Evolutionary conservation across 1,284 basidiomycete genomes (phyloP).

Genomic region (Papiliotrema terrestris): DNA sequence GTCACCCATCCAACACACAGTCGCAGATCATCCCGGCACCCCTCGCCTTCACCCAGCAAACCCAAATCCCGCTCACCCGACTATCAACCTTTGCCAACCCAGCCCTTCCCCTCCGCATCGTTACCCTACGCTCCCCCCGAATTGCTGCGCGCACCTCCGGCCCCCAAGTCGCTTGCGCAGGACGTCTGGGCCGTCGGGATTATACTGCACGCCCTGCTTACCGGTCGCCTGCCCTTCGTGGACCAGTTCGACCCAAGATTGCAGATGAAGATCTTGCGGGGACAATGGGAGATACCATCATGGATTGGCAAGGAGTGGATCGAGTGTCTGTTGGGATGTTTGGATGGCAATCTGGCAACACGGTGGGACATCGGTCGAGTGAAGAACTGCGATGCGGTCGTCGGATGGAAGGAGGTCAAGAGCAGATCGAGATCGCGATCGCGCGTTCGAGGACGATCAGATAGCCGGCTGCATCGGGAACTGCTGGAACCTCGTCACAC

Average conservation of each 20-base stretch:
- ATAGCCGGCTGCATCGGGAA: not conserved
- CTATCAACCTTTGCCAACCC: constrained; percentile 9
- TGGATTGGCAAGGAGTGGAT: constrained; percentile 66
- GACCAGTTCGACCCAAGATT: constrained; percentile 86
- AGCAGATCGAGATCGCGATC: constrained; percentile 5
- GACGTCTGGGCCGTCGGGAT: constrained; percentile 93
- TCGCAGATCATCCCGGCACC: constrained; percentile 1
- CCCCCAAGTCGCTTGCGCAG: constrained; percentile 56
- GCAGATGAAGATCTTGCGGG: constrained; percentile 83
- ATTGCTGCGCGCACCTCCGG: constrained; percentile 55
- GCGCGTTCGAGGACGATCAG: not conserved
- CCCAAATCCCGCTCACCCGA: constrained; percentile 1
- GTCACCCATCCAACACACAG: not conserved
- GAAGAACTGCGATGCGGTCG: constrained; percentile 71
- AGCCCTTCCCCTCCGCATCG: constrained; percentile 70
- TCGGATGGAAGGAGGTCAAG: constrained; percentile 62
- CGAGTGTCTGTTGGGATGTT: constrained; percentile 68
- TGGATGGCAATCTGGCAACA: constrained; percentile 58
- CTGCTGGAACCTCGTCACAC: not conserved
- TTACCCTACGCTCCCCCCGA: constrained; percentile 86
- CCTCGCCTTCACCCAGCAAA: not conserved
- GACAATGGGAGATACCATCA: constrained; percentile 55
- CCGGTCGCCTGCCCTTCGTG: constrained; percentile 73
- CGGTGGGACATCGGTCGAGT: constrained; percentile 75
- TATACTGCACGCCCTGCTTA: constrained; percentile 76